phyloP scores from a whole-genome alignment of 2,329 filamentous ascomycete genomes.

The Ampelomyces quisqualis region DNA sequence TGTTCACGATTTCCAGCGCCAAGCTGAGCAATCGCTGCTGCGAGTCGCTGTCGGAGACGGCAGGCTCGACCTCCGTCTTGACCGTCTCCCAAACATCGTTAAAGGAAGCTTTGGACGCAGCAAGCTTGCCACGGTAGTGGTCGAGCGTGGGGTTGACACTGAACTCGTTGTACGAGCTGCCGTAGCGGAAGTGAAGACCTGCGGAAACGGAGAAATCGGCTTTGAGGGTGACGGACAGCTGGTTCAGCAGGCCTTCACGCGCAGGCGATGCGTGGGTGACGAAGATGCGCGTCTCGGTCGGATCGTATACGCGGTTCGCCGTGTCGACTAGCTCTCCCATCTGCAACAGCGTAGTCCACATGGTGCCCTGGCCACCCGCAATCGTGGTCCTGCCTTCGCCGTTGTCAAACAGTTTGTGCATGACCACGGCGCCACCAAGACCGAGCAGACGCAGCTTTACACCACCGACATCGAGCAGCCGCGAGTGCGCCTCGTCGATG shows the following conservation, averaged over 20 bases:
- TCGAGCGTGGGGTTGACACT: conserved; percentile 97
- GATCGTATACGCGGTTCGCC: conserved; percentile 96
- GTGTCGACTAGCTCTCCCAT: conserved; percentile 99
- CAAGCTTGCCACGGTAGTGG: conserved; percentile 97
- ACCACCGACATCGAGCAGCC: conserved; percentile 89
- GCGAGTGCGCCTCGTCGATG: conserved; percentile 95
- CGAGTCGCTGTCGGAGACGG: conserved; percentile 88
- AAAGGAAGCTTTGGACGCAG: conserved; percentile 96
- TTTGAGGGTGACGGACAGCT: conserved; percentile 95
- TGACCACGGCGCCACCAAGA: conserved; percentile 92
- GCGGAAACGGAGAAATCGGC: conserved; percentile 98
- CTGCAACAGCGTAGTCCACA: conserved; percentile 98
- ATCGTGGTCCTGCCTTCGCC: conserved; percentile 97
- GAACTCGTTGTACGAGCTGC: conserved; percentile 99
- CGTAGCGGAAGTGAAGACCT: conserved; percentile 96
- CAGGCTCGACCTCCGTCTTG: conserved; percentile 91
- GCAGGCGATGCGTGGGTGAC: conserved; percentile 96
- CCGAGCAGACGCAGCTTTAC: conserved; percentile 94
- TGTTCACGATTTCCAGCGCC: conserved; percentile 89
- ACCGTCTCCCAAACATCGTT: conserved; percentile 99
- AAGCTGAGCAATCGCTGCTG: conserved; percentile 91
- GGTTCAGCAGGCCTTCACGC: conserved; percentile 93
- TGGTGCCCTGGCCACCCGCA: conserved; percentile 95
- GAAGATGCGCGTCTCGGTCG: conserved; percentile 94
- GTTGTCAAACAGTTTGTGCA: conserved; percentile 99